A percentile compares a stretch with the other conserved stretches of the same genome.
Conservation (phyloP, 169 alveolate genomes). For the Amoebophrya sp. region DNA sequence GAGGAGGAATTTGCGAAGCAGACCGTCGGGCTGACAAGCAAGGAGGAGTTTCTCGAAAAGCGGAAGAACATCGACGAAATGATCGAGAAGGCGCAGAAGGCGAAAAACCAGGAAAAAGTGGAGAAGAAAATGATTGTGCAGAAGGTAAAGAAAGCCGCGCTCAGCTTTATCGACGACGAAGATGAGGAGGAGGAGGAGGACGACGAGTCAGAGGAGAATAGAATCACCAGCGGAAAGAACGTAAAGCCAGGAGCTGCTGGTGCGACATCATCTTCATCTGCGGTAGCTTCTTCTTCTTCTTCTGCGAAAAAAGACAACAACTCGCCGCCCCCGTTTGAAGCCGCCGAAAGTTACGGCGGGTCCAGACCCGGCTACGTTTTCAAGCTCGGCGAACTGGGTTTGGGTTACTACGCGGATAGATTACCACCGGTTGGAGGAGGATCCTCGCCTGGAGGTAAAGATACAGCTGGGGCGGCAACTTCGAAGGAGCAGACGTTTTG, state of each 20-base stretch:
- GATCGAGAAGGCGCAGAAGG: not conserved
- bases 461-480: too few species aligned
- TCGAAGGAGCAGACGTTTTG: too few species aligned
- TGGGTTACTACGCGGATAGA: too few species aligned
- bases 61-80: slow-evolving; percentile 40
- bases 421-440: too few species aligned
- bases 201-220: not conserved
- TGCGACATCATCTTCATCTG: too few species aligned
- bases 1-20: slow-evolving; percentile 48
- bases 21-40: slow-evolving; percentile 46
- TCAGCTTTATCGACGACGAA: not conserved
- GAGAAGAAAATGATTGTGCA: slow-evolving; percentile 5
- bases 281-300: too few species aligned
- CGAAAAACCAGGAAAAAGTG: not conserved
- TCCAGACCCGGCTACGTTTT: not conserved
- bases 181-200: not conserved
- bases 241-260: too few species aligned
- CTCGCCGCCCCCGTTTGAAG: not conserved
- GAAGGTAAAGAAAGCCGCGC: not conserved
- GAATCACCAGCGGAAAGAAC: not conserved
- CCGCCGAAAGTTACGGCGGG: not conserved
- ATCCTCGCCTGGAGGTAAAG: too few species aligned
- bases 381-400: too few species aligned
- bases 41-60: slow-evolving; percentile 43
- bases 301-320: too few species aligned